Evolutionary conservation across 441 rosid genomes (phyloP), one percentile per base, ranked within the genome.

Genomic region (Populus hybrid): DNA sequence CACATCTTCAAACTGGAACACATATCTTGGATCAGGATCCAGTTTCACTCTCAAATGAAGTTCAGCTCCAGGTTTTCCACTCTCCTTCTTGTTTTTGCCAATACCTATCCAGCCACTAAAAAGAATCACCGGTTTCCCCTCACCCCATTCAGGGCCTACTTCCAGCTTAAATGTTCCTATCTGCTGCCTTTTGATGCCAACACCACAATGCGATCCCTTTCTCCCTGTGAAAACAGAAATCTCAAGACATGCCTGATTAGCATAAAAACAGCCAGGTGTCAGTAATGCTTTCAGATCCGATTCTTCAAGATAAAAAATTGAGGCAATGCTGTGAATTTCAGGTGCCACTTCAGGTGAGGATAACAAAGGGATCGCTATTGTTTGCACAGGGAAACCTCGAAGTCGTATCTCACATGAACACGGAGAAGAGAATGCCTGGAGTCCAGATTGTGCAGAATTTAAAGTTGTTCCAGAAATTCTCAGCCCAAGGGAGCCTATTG

Each of bases 21-120:
- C 90, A 70, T 91, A 95, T 80, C 98, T 84, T 36, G 99, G 99
- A 83, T 95, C 98, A 75, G 99, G 99, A 87, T 92, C 99, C 1
- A 93, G 88, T 80, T 92, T 91, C 78, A 95, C 94, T 77, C 86
- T 91, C 88, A 95, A 82, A 82, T 93, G 99, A 83, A 94, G 99
- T 81, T 93, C 97, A 26, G 88, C 92, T 26, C 83, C 93, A 29
- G 90, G 91, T 81, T 84, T 88, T 71, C 88, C 79, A 14, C 79
- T 85, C 69, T 89, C 97, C 29, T 84, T 87, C 82, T 91, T 94
- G 87, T 81, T 90, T 83, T 93, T 94, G 53, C 99, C 95, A 11
- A 94, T 93, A 69, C 93, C 86, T 16, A 88, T 94, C 97, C 99
- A 94, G 9, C 99, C 99, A 84, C 83, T 92, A 76, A 90, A 92